Percentiles rank a stretch among this genome's conserved stretches.
phyloP scores from a whole-genome alignment of 176 grass and related monocot species.

The Oryza brachyantha region DNA sequence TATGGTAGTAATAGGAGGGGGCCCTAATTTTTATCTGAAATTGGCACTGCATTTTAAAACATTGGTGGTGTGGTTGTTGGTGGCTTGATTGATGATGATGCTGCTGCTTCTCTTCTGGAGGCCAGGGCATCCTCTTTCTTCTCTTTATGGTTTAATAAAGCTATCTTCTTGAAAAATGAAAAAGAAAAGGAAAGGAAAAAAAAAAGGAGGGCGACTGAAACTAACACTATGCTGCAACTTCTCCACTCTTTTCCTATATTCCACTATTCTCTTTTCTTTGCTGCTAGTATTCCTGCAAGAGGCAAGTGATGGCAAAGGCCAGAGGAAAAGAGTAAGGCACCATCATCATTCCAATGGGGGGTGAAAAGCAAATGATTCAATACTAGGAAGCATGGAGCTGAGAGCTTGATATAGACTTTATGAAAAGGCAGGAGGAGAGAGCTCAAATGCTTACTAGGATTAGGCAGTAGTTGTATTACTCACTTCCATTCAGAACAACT shows the following conservation, averaged over 20 bases:
- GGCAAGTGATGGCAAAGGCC: background rate
- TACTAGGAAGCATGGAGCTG: conserved; percentile 9
- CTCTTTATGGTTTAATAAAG: conserved; percentile 25
- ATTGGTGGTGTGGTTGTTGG: background rate
- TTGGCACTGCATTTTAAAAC: background rate
- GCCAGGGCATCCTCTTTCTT: conserved; percentile 18
- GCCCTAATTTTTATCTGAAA: conserved; percentile 14
- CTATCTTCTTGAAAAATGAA: conserved; percentile 9
- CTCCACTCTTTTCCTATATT: conserved; percentile 56
- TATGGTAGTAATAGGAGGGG: conserved; percentile 11
- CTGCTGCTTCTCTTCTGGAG: conserved; percentile 27
- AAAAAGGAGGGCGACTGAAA: conserved; percentile 1
- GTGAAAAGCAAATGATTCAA: conserved; percentile 31
- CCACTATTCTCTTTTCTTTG: conserved; percentile 56
- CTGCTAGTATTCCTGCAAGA: conserved; percentile 64
- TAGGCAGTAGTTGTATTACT: conserved; percentile 58
- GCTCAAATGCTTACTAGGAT: conserved; percentile 80
- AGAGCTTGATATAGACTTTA: conserved; percentile 20
- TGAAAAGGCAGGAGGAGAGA: conserved; percentile 2
- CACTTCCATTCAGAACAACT: conserved; percentile 43
- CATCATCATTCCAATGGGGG: conserved; percentile 39
- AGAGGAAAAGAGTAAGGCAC: conserved; percentile 15
- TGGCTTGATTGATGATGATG: background rate
- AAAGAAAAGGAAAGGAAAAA: background rate
- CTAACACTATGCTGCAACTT: conserved; percentile 57